Evolutionary conservation across 345 rosid genomes (phyloP).

Genomic region (Odontarrhena argentea): DNA sequence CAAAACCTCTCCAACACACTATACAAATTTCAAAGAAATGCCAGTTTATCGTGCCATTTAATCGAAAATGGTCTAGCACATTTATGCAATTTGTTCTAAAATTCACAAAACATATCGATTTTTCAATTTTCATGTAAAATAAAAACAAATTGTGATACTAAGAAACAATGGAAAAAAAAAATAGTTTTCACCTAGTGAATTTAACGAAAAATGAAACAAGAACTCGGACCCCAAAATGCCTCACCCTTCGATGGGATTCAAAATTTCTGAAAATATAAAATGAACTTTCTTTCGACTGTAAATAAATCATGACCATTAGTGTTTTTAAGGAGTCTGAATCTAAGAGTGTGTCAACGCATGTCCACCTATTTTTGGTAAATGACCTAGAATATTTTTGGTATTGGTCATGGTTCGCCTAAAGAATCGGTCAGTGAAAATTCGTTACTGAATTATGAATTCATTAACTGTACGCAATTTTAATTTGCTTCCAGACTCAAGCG

Average conservation of each 20-base stretch:
- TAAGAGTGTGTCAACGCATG: conserved; percentile 26
- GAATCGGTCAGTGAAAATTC: conserved; percentile 5
- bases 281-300: background rate
- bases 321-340: conserved; percentile 18
- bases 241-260: conserved; percentile 11
- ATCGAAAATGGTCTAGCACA: too few relatives aligned
- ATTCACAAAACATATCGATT: too few relatives aligned
- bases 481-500: too few relatives aligned
- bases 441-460: background rate
- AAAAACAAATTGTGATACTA: too few relatives aligned
- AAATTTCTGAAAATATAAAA: background rate
- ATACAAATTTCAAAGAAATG: too few relatives aligned
- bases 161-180: background rate
- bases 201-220: background rate
- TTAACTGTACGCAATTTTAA: too few relatives aligned
- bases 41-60: too few relatives aligned
- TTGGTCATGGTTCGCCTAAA: conserved; percentile 19
- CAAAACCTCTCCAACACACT: background rate
- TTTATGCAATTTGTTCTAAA: too few relatives aligned
- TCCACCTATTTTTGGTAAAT: conserved; percentile 18
- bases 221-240: too few relatives aligned
- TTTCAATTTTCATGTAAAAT: too few relatives aligned
- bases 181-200: conserved; percentile 28
- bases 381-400: conserved; percentile 1
- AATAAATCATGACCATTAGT: conserved; percentile 30